phyloP scores from a whole-genome alignment of 768 basidiomycete species.

The Hebeloma cylindrosporum region DNA sequence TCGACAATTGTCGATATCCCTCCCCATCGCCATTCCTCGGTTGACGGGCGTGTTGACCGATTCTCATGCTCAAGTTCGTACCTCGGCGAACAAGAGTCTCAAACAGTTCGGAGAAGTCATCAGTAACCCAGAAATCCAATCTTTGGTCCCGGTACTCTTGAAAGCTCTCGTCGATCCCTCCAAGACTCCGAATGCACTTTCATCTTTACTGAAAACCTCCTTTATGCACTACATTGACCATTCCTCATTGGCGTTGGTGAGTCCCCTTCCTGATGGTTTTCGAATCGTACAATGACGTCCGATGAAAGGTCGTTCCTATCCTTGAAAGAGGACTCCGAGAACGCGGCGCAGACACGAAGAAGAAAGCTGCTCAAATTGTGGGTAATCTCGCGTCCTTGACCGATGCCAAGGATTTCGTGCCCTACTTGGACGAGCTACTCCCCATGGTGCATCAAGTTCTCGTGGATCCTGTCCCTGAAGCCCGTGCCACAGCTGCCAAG shows the following conservation, averaged over 20 bases:
- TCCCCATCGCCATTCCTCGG: constrained; percentile 96
- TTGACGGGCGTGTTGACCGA: constrained; percentile 94
- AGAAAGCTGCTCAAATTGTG: constrained; percentile 94
- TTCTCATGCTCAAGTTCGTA: constrained; percentile 93
- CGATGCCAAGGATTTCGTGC: constrained; percentile 89
- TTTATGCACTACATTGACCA: constrained; percentile 99
- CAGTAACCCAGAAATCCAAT: constrained; percentile 95
- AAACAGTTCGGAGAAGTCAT: constrained; percentile 99
- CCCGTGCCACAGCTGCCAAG: constrained; percentile 95
- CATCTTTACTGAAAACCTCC: constrained; percentile 87
- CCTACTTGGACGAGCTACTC: constrained; percentile 85
- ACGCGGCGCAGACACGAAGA: constrained; percentile 90
- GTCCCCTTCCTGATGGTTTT: constrained; percentile 22
- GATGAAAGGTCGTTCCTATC: constrained; percentile 82
- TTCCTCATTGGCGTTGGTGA: constrained; percentile 88
- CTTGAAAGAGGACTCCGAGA: constrained; percentile 91
- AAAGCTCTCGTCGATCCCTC: constrained; percentile 95
- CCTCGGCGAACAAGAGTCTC: constrained; percentile 90
- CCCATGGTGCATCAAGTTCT: constrained; percentile 92
- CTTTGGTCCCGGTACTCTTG: constrained; percentile 82
- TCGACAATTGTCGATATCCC: constrained; percentile 87
- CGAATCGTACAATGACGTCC: neutral
- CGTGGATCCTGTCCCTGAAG: constrained; percentile 97
- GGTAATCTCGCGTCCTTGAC: constrained; percentile 94
- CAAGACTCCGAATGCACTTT: constrained; percentile 83